Base-by-base conservation (phyloP, 495 filamentous ascomycete genomes). In the Trichoderma orchidacearum region DNA sequence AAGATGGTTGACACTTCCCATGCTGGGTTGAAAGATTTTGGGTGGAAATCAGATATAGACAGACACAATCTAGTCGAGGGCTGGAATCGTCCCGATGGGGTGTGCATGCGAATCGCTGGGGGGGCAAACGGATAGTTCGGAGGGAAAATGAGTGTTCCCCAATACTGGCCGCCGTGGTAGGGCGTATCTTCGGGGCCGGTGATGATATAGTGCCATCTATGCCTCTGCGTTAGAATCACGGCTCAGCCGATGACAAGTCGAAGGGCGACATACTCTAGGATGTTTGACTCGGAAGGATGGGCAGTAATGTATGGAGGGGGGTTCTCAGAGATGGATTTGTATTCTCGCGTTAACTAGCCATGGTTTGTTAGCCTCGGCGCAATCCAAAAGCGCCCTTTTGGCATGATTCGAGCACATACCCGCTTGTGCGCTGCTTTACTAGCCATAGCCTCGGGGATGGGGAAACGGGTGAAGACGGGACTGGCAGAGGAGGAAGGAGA, bases 71-170 rank as follows among this genome's bases (percentile, higher is more conserved):
- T 84, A 9, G 88, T 90, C 1, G 84, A 89, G 9, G 90, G 89
- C 66, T 95, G 90, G 74, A 98, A 98, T 67, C 92, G 85, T 60
- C 92, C 93, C 27, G 85, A 90, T 35, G 93, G 93, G 0, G 93
- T 98, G 73, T 97, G 93, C 93, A 98, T 97, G 61, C 91, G 88
- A 70, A 98, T 97, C 5, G 94, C 90, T 12, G 93, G 93, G 28
- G 94, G 94, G 9, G 91, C 91, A 69, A 96, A 98, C 23, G 93
- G 93, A 68, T 98, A 98, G 73, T 95, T 89, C 8, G 90, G 82
- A 25, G 93, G 93, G 69, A 98, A 98, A 56, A 92, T 85, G 32
- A 98, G 74, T 1, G 94, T 96, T 36, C 93, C 93, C 93, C 93
- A 98, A 74, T 97, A 98, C 67, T 98, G 93, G 34, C 93, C 93